These are phyloP conservation scores for Chalciporus piperatus DNA, from an alignment of 768 basidiomycete genomes.

Conservation along the genomic window DNA sequence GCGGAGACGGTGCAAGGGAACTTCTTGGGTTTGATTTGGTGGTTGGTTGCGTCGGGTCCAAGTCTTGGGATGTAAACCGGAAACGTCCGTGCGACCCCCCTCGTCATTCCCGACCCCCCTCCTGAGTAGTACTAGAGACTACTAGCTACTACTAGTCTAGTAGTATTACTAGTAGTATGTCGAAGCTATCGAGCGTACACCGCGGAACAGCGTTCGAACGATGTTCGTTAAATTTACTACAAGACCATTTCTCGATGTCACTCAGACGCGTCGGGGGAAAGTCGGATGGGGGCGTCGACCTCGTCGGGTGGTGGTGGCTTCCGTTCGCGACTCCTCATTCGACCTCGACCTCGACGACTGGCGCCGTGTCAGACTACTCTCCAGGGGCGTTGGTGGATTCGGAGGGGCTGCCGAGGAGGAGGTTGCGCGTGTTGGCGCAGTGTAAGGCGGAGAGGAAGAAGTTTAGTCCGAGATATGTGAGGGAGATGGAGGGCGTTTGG, in stretches of 20 bases:
- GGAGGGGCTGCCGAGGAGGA: slow-evolving; percentile 34
- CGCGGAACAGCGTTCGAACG: slow-evolving; percentile 76
- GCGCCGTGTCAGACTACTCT: neutral
- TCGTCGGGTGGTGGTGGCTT: slow-evolving; percentile 93
- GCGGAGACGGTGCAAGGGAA: slow-evolving; percentile 11
- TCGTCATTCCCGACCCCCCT: slow-evolving; percentile 3
- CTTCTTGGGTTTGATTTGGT: neutral
- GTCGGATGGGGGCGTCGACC: slow-evolving; percentile 86
- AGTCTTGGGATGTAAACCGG: slow-evolving; percentile 7
- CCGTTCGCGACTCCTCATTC: slow-evolving; percentile 34
- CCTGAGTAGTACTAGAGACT: too few relatives aligned
- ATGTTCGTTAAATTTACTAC: slow-evolving; percentile 59
- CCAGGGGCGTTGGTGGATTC: slow-evolving; percentile 14
- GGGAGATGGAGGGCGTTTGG: slow-evolving; percentile 90
- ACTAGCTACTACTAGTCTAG: too few relatives aligned
- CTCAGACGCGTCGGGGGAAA: slow-evolving; percentile 78
- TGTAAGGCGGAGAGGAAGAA: slow-evolving; percentile 91
- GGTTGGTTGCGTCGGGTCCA: too few relatives aligned
- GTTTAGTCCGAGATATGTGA: slow-evolving; percentile 72
- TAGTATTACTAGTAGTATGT: too few relatives aligned
- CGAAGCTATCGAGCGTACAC: slow-evolving; percentile 50
- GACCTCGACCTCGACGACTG: too few relatives aligned
- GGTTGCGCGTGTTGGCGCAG: slow-evolving; percentile 78
- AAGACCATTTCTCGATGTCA: slow-evolving; percentile 72
- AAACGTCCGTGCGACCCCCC: slow-evolving; percentile 24